phyloP scores from a whole-genome alignment of 148 eudicot genomes.

The Dianthus caryophyllus region DNA sequence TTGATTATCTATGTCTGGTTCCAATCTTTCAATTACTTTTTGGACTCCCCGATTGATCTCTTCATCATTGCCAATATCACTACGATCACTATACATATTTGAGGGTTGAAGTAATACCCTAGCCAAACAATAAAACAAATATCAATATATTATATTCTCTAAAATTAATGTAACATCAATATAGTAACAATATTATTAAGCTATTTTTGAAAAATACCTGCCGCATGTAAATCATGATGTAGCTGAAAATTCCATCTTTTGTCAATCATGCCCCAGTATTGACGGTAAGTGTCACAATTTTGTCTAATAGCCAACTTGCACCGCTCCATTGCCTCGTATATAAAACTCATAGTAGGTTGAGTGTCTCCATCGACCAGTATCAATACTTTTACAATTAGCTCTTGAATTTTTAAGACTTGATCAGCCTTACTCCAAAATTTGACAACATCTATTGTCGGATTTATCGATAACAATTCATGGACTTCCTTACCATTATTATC shows the following conservation, averaged over 20 bases:
- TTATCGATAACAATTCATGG: not conserved
- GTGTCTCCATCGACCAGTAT: slow-evolving; percentile 16
- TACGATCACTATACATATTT: not conserved
- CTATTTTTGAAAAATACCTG: not conserved
- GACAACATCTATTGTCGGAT: not conserved
- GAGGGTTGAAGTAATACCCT: slow-evolving; percentile 1
- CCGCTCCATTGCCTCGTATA: slow-evolving; percentile 12
- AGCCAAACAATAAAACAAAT: not conserved
- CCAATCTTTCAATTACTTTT: not conserved
- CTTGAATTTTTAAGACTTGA: slow-evolving; percentile 1
- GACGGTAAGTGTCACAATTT: not conserved
- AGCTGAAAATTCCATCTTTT: slow-evolving; percentile 12
- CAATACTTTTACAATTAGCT: slow-evolving; percentile 3
- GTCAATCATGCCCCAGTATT: slow-evolving; percentile 5
- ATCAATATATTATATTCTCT: no score
- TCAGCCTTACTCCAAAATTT: slow-evolving; percentile 1
- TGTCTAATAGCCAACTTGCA: not conserved
- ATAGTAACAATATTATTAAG: no score
- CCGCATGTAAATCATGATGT: slow-evolving; percentile 4
- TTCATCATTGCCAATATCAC: not conserved
- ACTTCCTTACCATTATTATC: not conserved
- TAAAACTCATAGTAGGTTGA: slow-evolving; percentile 12
- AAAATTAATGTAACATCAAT: no score
- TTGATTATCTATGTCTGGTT: not conserved
- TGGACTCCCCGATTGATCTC: not conserved